Conservation (phyloP, 2,329 filamentous ascomycete genomes). For the Dactylellina leptospora region DNA sequence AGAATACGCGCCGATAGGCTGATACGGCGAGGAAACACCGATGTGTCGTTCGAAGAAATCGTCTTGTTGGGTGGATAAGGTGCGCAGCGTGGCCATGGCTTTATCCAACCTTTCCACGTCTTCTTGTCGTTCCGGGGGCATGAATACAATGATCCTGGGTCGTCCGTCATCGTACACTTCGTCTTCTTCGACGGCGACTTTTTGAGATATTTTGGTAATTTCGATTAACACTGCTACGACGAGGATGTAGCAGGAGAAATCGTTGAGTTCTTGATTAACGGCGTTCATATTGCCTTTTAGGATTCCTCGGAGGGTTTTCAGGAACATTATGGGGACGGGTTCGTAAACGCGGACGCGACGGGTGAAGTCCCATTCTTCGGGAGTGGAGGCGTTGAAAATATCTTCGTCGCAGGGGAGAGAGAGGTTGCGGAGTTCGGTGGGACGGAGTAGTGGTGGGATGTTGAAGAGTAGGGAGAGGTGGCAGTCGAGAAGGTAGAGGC, state of each 20-base stretch:
- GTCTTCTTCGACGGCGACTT: conserved; percentile 55
- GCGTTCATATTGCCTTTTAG: conserved; percentile 55
- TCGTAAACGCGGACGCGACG: conserved; percentile 54
- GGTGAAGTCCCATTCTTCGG: conserved; percentile 55
- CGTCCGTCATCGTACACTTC: conserved; percentile 53
- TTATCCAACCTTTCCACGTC: conserved; percentile 54
- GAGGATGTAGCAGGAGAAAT: conserved; percentile 56
- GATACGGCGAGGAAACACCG: conserved; percentile 40
- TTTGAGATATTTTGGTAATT: conserved; percentile 56
- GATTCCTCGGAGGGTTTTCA: conserved; percentile 55
- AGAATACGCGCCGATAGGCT: conserved; percentile 41
- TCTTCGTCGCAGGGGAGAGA: conserved; percentile 57
- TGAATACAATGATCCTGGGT: conserved; percentile 53
- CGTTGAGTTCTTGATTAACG: conserved; percentile 54
- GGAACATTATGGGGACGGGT: conserved; percentile 53
- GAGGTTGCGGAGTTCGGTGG: conserved; percentile 55
- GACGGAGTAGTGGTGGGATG: conserved; percentile 56
- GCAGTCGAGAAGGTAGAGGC: conserved; percentile 56
- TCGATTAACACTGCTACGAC: conserved; percentile 57
- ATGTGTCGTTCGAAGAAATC: conserved; percentile 53
- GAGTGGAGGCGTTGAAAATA: conserved; percentile 55
- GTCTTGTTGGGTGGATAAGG: conserved; percentile 43
- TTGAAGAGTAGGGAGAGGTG: conserved; percentile 56
- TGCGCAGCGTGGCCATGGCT: conserved; percentile 46
- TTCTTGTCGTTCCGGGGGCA: conserved; percentile 53